Evolutionary conservation across 768 basidiomycete species (phyloP).

Genomic region (Amanita subjunquillea): DNA sequence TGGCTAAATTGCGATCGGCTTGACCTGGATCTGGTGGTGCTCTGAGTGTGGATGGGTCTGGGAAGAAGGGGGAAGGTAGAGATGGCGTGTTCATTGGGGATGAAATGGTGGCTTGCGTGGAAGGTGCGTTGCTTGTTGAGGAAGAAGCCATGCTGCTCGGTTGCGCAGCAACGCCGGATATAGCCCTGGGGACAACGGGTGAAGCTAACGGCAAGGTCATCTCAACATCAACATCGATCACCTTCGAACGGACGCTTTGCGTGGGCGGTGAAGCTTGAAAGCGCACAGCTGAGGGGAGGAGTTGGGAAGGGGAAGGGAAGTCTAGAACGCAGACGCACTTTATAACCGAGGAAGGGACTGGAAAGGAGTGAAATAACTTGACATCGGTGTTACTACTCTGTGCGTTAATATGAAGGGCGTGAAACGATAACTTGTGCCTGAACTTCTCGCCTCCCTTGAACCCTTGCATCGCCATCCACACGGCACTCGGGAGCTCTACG

Average conservation of each 20-base stretch:
- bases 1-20: conserved; percentile 11
- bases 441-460: neutral
- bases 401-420: neutral
- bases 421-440: neutral
- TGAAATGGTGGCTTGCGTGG: neutral
- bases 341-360: neutral
- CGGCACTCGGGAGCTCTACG: no score
- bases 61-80: conserved; percentile 14
- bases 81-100: neutral
- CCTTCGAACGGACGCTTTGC: neutral
- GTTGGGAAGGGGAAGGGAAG: neutral
- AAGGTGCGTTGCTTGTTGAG: neutral
- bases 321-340: neutral
- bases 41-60: conserved; percentile 14
- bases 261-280: neutral
- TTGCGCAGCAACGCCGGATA: neutral
- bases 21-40: neutral
- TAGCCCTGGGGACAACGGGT: neutral
- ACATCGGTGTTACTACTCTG: neutral
- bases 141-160: neutral
- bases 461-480: no score
- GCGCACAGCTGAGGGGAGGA: neutral
- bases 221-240: neutral
- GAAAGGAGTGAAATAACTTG: neutral
- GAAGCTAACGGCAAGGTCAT: neutral